Evolutionary conservation across 768 basidiomycete genomes (phyloP).

Genomic region (Holtermanniella nyarrowii): DNA sequence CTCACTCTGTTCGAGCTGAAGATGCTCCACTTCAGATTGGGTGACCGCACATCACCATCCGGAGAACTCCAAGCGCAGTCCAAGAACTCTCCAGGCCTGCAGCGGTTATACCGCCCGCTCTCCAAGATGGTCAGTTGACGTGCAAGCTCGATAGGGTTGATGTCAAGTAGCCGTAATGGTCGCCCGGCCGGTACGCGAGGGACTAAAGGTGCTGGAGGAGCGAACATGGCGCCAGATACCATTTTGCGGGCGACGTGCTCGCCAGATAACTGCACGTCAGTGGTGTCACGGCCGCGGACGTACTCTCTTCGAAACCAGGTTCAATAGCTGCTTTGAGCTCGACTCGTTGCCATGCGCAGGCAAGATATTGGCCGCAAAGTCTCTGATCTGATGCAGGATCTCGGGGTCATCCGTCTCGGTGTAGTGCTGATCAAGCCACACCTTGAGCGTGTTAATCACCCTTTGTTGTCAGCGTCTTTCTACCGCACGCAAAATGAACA

Average conservation of each 20-base stretch:
- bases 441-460: slow-evolving; percentile 80
- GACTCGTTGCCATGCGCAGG: slow-evolving; percentile 49
- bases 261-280: not conserved
- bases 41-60: slow-evolving; percentile 42
- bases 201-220: slow-evolving; percentile 31
- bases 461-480: slow-evolving; percentile 41
- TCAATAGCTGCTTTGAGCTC: slow-evolving; percentile 58
- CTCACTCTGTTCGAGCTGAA: slow-evolving; percentile 74
- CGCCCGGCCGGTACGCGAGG: slow-evolving; percentile 20
- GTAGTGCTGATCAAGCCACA: slow-evolving; percentile 73
- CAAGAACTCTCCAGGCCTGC: slow-evolving; percentile 81
- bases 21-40: slow-evolving; percentile 80
- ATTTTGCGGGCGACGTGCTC: slow-evolving; percentile 10
- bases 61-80: slow-evolving; percentile 61
- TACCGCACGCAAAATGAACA: slow-evolving; percentile 20
- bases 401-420: slow-evolving; percentile 71
- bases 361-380: slow-evolving; percentile 51
- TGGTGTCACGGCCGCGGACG: slow-evolving; percentile 34
- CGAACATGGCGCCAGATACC: slow-evolving; percentile 22
- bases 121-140: slow-evolving; percentile 89
- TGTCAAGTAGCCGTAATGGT: slow-evolving; percentile 62
- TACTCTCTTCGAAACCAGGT: slow-evolving; percentile 69
- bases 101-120: slow-evolving; percentile 71
- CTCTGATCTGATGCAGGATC: slow-evolving; percentile 70
- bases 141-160: slow-evolving; percentile 80